Evolutionary conservation across 106 monocot species (phyloP).

Genomic region (Alisma plantagoaquatica): DNA sequence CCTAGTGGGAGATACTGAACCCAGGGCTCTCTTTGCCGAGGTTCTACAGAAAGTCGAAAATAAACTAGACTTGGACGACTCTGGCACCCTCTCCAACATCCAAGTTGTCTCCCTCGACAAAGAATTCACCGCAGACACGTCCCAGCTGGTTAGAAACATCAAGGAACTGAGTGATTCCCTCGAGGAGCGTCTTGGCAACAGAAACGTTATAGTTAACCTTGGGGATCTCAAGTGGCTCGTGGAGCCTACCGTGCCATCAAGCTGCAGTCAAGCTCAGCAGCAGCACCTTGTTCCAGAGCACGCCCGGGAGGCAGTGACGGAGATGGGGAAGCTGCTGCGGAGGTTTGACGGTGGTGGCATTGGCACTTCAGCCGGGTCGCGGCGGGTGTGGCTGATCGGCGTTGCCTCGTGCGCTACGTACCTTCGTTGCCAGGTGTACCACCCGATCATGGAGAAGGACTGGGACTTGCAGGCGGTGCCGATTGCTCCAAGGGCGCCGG

Average conservation of each 20-base stretch:
- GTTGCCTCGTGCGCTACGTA: slow-evolving; percentile 84
- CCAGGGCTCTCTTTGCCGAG: slow-evolving; percentile 25
- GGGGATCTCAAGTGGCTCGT: slow-evolving; percentile 91
- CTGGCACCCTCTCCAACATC: slow-evolving; percentile 5
- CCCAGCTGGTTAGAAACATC: slow-evolving; percentile 21
- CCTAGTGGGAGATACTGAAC: slow-evolving; percentile 57
- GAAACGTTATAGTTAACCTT: slow-evolving; percentile 56
- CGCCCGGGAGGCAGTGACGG: slow-evolving; percentile 42
- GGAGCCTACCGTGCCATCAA: slow-evolving; percentile 10
- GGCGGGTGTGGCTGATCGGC: slow-evolving; percentile 59
- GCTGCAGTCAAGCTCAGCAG: background rate
- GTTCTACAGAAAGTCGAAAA: slow-evolving; percentile 29
- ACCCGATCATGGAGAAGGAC: slow-evolving; percentile 69
- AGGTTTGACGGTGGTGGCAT: slow-evolving; percentile 22
- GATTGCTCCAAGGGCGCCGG: slow-evolving; percentile 33
- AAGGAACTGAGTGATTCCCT: slow-evolving; percentile 26
- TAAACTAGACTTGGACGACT: slow-evolving; percentile 10
- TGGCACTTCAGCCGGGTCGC: background rate
- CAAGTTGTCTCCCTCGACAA: slow-evolving; percentile 24
- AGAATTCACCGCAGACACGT: no score
- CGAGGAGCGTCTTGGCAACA: slow-evolving; percentile 8
- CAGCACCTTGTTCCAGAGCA: slow-evolving; percentile 20
- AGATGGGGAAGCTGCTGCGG: slow-evolving; percentile 34
- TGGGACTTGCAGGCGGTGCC: slow-evolving; percentile 85
- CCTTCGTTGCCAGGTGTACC: slow-evolving; percentile 76